Percentiles rank a stretch among this genome's conserved stretches.
Conservation (phyloP, 2,329 filamentous ascomycete genomes). For the Fusarium protoensiforme region DNA sequence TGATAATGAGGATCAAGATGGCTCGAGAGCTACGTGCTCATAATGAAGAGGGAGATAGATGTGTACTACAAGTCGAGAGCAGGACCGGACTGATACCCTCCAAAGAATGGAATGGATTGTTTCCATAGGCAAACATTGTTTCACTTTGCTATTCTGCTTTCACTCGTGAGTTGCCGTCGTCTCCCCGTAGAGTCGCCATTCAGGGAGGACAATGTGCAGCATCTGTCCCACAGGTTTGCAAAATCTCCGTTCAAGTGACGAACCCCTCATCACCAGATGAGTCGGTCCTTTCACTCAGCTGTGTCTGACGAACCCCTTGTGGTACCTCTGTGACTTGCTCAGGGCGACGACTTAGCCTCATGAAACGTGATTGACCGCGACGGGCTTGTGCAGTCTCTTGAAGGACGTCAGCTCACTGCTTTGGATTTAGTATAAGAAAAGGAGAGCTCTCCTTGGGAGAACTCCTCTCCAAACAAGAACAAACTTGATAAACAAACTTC, state of each 20-base stretch:
- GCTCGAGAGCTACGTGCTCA: not conserved
- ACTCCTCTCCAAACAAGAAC: not conserved
- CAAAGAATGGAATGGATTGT: slow-evolving; percentile 14
- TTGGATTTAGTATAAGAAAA: not conserved
- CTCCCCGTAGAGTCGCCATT: not conserved
- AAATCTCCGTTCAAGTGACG: not conserved
- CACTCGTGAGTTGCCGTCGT: not conserved
- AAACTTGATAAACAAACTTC: not conserved
- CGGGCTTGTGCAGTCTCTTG: not conserved
- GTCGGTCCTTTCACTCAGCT: slow-evolving; percentile 18
- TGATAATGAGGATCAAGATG: slow-evolving; percentile 28
- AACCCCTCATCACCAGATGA: not conserved
- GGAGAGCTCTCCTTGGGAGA: not conserved
- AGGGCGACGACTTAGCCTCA: slow-evolving; percentile 1
- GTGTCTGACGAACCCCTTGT: slow-evolving; percentile 16
- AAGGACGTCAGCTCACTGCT: not conserved
- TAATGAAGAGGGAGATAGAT: not conserved
- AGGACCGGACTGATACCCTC: slow-evolving; percentile 35
- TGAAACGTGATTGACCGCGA: slow-evolving; percentile 13
- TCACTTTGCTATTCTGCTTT: not conserved
- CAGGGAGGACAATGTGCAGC: not conserved
- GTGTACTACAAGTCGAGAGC: slow-evolving; percentile 6
- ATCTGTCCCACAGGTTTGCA: not conserved
- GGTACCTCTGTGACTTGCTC: not conserved
- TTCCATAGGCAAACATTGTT: slow-evolving; percentile 8